Conservation (phyloP, 495 filamentous ascomycete genomes). For the Ascobolus immersus region DNA sequence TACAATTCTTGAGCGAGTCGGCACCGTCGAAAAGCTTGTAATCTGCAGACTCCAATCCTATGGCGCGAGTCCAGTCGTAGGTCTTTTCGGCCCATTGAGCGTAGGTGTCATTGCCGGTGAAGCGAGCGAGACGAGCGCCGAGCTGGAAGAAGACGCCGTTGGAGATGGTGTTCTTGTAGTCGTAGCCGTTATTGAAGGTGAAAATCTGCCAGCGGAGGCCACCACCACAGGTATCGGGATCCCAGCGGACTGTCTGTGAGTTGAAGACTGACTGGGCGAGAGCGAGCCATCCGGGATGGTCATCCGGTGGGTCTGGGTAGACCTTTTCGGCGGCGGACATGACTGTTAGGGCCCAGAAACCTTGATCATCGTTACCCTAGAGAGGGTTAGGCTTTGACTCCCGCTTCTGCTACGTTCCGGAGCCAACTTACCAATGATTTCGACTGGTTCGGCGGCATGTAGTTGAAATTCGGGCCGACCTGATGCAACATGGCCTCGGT, state of each 20-base stretch:
- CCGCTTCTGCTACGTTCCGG: background rate
- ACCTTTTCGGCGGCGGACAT: conserved; percentile 62
- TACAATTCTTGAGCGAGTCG: conserved; percentile 25
- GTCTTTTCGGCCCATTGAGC: conserved; percentile 40
- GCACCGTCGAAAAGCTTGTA: conserved; percentile 35
- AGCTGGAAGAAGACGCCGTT: conserved; percentile 48
- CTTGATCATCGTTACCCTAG: conserved; percentile 52
- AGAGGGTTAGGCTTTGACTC: conserved; percentile 8
- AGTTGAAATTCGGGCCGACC: conserved; percentile 37
- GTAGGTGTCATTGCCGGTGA: conserved; percentile 45
- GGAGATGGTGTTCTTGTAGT: conserved; percentile 41
- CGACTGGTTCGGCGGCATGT: conserved; percentile 63
- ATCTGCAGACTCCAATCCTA: conserved; percentile 26
- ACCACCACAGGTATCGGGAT: conserved; percentile 36
- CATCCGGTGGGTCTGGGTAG: conserved; percentile 35
- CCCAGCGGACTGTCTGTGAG: conserved; percentile 36
- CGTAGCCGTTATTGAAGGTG: conserved; percentile 53
- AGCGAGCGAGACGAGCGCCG: conserved; percentile 41
- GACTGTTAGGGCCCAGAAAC: conserved; percentile 60
- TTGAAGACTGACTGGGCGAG: conserved; percentile 67
- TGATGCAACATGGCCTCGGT: conserved; percentile 46
- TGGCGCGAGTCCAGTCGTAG: conserved; percentile 36
- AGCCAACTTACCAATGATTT: conserved; percentile 20
- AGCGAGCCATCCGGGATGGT: conserved; percentile 45
- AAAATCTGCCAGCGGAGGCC: conserved; percentile 73